These are phyloP conservation scores for Fibroporia radiculosa DNA, from an alignment of 768 basidiomycete species.

Conservation along the genomic window DNA sequence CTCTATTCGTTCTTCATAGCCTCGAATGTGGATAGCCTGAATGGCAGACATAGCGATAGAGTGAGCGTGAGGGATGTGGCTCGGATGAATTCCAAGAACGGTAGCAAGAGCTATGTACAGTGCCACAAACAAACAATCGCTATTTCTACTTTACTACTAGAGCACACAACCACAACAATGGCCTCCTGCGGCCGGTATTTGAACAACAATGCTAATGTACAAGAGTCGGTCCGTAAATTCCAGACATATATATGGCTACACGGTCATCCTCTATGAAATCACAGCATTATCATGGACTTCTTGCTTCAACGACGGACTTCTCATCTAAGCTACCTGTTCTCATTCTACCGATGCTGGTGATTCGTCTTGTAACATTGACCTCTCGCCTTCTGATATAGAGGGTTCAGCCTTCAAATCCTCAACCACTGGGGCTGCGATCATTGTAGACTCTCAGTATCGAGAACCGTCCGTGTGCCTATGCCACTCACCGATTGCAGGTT, in stretches of 20 bases:
- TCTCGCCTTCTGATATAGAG: not conserved
- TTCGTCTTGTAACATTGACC: not conserved
- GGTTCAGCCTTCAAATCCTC: no score
- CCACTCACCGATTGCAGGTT: slow-evolving; percentile 39
- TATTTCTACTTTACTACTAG: no score
- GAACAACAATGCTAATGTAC: not conserved
- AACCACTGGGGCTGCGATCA: no score
- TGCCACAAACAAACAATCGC: no score
- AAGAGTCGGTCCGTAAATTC: not conserved
- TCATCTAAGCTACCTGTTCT: not conserved
- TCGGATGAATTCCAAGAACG: no score
- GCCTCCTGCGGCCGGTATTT: no score
- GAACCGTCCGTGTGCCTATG: no score
- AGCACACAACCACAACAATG: no score
- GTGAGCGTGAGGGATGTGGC: not conserved
- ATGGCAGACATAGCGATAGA: slow-evolving; percentile 42
- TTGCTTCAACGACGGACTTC: not conserved
- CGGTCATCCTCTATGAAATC: not conserved
- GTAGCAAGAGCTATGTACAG: no score
- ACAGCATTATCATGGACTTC: not conserved
- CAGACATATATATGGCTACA: slow-evolving; percentile 4
- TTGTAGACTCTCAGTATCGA: no score
- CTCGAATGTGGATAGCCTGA: slow-evolving; percentile 65
- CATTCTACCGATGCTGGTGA: not conserved
- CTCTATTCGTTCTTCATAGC: slow-evolving; percentile 55